Evolutionary conservation across 2,329 filamentous ascomycete species (phyloP), one percentile per base, ranked within the genome.

Genomic region (Alternaria sp.): DNA sequence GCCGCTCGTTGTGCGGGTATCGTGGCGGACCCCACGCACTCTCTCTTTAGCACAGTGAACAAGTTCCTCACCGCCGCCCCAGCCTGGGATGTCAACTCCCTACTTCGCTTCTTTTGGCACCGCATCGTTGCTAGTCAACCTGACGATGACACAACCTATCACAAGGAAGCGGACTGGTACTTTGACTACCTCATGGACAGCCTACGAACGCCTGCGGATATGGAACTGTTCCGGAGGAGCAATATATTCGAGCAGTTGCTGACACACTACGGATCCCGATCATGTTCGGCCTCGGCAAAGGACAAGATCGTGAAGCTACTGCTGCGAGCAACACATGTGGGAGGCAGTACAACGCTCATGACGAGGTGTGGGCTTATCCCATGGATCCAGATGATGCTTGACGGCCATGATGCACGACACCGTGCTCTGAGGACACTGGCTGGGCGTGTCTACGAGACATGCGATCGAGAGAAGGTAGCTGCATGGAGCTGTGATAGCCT

Each of bases 1-100:
- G 89, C 92, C 7, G 83, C 85, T 45, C 86, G 87, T 63, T 87
- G 88, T 1, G 82, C 96, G 7, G 80, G 84, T 1, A 86, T 96
- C 14, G 79, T 96, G 44, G 85, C 83, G 23, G 88, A 92, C 61
- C 94, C 94, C 0, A 83, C 92, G 14, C 92, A 96, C 72, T 86
- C 86, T 60, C 85, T 97, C 36, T 98, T 97, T 74, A 86, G 88
- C 57, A 97, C 97, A 74, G 81, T 95, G 77, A 97, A 96, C 80
- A 82, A 84, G 5, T 97, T 93, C 75, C 85, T 98, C 34, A 91
- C 91, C 23, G 88, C 88, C 51, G 86, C 88, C 0, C 93, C 94
- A 0, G 77, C 83, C 24, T 98, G 94, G 94, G 83, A 88, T 11
- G 72, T 83, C 10, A 76, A 77, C 28, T 84, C 84, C 44, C 74